Evolutionary conservation across 441 rosid genomes (phyloP).

Genomic region (Lepidium campestre): DNA sequence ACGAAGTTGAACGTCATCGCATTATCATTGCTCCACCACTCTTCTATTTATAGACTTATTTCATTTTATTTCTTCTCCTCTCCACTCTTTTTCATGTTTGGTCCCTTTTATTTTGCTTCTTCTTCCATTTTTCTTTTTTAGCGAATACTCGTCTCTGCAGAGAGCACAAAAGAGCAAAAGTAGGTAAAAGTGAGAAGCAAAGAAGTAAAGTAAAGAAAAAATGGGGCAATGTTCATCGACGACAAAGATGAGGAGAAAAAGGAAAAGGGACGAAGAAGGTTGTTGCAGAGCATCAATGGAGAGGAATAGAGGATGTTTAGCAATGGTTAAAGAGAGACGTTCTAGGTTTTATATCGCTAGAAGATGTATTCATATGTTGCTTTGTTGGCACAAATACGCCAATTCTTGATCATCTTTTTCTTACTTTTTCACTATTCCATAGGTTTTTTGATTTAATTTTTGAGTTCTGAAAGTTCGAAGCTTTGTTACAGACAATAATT

Average conservation of each 20-base stretch:
- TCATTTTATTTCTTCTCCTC: conserved; percentile 5
- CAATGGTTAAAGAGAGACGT: conserved; percentile 39
- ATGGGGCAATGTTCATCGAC: conserved; percentile 48
- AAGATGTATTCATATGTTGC: conserved; percentile 45
- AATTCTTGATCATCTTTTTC: too few relatives aligned
- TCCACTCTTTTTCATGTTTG: conserved; percentile 16
- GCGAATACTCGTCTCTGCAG: not conserved
- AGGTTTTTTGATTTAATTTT: too few relatives aligned
- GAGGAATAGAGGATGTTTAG: conserved; percentile 29
- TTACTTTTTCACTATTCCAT: too few relatives aligned
- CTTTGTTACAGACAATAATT: not conserved
- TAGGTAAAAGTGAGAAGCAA: conserved; percentile 4
- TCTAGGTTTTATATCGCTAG: conserved; percentile 47
- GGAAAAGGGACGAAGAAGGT: not conserved
- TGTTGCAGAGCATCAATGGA: conserved; percentile 3
- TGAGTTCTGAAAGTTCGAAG: not conserved
- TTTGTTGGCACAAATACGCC: conserved; percentile 62
- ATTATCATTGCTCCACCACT: conserved; percentile 34
- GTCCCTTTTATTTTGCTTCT: conserved; percentile 12
- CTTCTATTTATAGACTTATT: conserved; percentile 22
- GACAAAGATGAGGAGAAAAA: conserved; percentile 13
- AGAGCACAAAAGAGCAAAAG: not conserved
- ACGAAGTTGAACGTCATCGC: conserved; percentile 27
- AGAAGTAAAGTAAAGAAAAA: not conserved
- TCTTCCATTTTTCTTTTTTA: not conserved